Evolutionary conservation across 305 asterid species (phyloP).

Genomic region (Solanum hybrid): DNA sequence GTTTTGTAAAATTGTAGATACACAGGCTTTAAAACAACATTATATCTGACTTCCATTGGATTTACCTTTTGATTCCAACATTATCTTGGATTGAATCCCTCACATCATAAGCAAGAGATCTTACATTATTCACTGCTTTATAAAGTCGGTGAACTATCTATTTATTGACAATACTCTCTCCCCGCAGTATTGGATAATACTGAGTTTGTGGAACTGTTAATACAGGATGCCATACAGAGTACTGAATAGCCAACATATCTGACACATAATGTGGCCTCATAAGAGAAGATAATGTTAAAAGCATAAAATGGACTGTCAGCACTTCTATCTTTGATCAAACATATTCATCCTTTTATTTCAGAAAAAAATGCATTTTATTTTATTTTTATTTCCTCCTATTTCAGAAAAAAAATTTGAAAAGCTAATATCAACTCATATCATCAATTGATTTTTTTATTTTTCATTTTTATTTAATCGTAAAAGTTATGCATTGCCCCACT

Average conservation of each 20-base stretch:
- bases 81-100: background rate
- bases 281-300: background rate
- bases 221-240: background rate
- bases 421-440: background rate
- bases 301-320: background rate
- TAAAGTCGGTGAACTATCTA: background rate
- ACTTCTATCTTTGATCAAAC: background rate
- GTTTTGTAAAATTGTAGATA: background rate
- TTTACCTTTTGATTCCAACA: background rate
- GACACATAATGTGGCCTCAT: background rate
- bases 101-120: background rate
- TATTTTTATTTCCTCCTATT: background rate
- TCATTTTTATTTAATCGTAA: background rate
- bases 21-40: background rate
- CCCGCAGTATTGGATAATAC: background rate
- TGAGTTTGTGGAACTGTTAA: background rate
- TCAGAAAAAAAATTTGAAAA: background rate
- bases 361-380: background rate
- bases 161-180: background rate
- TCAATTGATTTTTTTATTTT: background rate
- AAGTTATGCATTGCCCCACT: background rate
- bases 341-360: background rate
- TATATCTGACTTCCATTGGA: background rate
- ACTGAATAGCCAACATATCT: background rate
- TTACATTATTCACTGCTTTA: background rate